Evolutionary conservation across 345 rosid genomes (phyloP), one percentile per base, ranked within the genome.

Genomic region (Hevea brasiliensis): DNA sequence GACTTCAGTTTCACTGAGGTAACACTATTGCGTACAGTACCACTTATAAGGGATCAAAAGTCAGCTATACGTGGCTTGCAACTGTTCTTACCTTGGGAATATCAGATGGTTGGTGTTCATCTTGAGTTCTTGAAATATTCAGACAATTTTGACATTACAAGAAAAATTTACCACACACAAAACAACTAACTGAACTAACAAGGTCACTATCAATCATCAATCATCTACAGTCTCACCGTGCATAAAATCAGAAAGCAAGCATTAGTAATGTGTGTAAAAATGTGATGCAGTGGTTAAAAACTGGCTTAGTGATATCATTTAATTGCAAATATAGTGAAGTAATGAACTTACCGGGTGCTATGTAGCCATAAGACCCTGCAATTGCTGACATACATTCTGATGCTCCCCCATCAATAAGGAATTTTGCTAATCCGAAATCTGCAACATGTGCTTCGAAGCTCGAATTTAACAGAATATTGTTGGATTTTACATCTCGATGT

Each of bases 341-440:
- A n/a, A n/a, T 56, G 29, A 21, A 59, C 72, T 59, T 89, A 94
- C 98, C 98, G 75, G 98, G 98, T 61, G 98, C 98, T 23, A 92
- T 94, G 82, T 94, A 94, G 67, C 98, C 98, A 29, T 94, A 94
- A 0, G 97, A 94, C 65, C 97, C 98, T 32, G 95, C 98, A 68
- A 94, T 82, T 3, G 98, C 93, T 26, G 98, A 94, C 98, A 94
- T 94, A 72, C 97, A 94, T 77, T 94, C 88, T 0, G 97, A 89
- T n/a, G 93, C 83, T 13, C 89, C 98, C 32, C 83, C 90, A 60
- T 88, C 97, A 42, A 82, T 85, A 77, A 92, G 79, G 87, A 88
- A 92, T 82, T 94, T 94, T 13, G 98, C 98, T 0, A 94, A 84
- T 41, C 98, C 97, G 59, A 94, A 94, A 86, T 94, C 98, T 1